Evolutionary conservation across 345 rosid species (phyloP), one percentile per base, ranked within the genome.

Genomic region (Gossypium sturtianum): DNA sequence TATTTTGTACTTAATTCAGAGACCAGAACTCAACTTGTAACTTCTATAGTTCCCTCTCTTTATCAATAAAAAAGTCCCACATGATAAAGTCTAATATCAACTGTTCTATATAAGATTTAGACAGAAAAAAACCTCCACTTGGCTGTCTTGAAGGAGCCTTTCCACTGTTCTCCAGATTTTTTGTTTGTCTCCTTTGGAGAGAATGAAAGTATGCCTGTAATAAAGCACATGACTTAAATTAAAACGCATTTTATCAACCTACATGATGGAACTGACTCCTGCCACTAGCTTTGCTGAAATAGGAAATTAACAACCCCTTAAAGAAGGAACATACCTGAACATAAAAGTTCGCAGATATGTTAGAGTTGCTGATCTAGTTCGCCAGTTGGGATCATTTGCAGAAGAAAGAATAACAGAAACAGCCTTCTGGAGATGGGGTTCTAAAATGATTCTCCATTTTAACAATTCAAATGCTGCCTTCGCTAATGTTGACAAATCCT

Each of bases 401-500:
- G 91, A 89, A 75, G 91, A 78, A 79, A 90, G 94, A 83, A 95
- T 85, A 73, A 87, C 83, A 25, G 79, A 78, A 72, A 91, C 88
- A 78, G 82, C 90, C 87, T 86, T 88, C 86, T 91, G 88, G 65
- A 95, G 90, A 85, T 91, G 85, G 76, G 96, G 91, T 75, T 86
- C 87, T 84, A 86, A 83, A 77, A 93, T 89, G 76, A 95, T 66
- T 80, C 94, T 89, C 99, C 99, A 95, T 79, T 91, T 95, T 12
- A 91, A 78, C 85, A 95, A 88, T 88, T 90, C 93, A 83, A 95
- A 95, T 72, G 97, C 90, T 76, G 90, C 99, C 84, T 93, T 95
- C 41, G 99, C 99, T 83, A 95, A 82, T 76, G 89, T 90, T 59
- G 97, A 95, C 81, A 95, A 80, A 81, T 95, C 99, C 84, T 95